Conservation (phyloP, 176 grass and related monocot genomes). For the Oryza longistaminata region DNA sequence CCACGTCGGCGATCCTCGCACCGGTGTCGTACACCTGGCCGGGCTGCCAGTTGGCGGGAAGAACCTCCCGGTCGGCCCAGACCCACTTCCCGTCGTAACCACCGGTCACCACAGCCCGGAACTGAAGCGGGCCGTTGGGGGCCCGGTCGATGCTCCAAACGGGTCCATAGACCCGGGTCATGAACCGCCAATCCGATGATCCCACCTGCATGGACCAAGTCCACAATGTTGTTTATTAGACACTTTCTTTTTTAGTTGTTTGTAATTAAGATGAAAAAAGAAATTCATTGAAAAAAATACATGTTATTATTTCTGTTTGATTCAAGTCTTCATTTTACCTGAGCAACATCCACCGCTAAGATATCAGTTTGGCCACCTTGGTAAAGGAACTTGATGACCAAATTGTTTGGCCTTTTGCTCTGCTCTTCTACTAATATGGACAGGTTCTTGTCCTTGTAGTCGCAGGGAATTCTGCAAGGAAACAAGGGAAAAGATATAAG, state of each 20-base stretch:
- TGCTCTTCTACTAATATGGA: slow-evolving; percentile 68
- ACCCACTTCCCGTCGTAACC: slow-evolving; percentile 78
- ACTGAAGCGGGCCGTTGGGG: slow-evolving; percentile 51
- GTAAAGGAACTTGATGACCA: slow-evolving; percentile 71
- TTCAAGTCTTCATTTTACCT: slow-evolving; percentile 42
- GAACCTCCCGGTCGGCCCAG: slow-evolving; percentile 65
- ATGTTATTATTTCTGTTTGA: neutral
- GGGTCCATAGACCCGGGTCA: slow-evolving; percentile 50
- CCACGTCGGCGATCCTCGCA: slow-evolving; percentile 58
- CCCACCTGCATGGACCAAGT: slow-evolving; percentile 51
- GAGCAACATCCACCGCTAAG: slow-evolving; percentile 59
- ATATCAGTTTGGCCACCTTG: slow-evolving; percentile 81
- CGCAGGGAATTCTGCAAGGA: slow-evolving; percentile 57
- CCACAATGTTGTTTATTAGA: slow-evolving; percentile 15
- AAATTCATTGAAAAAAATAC: too few species aligned
- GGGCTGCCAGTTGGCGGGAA: slow-evolving; percentile 55
- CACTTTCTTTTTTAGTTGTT: neutral
- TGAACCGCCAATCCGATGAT: slow-evolving; percentile 62
- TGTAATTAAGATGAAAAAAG: neutral
- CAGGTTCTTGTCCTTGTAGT: slow-evolving; percentile 64
- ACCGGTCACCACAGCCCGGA: slow-evolving; percentile 63
- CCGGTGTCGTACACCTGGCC: slow-evolving; percentile 57
- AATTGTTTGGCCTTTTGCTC: slow-evolving; percentile 42
- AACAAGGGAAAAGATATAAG: slow-evolving; percentile 19
- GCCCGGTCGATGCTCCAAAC: slow-evolving; percentile 60